Evolutionary conservation across 2,329 filamentous ascomycete species (phyloP).

Genomic region (Pochonia chlamydosporia): DNA sequence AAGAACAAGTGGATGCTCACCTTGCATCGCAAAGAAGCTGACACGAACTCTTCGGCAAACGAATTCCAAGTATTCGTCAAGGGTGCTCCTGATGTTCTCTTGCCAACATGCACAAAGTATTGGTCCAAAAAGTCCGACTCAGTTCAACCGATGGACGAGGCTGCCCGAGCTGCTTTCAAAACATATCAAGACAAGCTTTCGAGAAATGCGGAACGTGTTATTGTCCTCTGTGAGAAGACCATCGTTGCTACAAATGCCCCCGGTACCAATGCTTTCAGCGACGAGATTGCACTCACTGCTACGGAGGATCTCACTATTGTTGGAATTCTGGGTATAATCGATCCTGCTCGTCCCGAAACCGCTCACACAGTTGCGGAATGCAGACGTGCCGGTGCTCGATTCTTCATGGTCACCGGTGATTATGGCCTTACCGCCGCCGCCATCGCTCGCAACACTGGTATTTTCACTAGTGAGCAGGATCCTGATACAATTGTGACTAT

Average conservation of each 20-base stretch:
- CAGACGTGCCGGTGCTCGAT: conserved; percentile 37
- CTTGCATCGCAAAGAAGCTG: conserved; percentile 20
- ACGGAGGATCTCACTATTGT: conserved; percentile 39
- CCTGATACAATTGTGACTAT: conserved; percentile 26
- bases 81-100: conserved; percentile 47
- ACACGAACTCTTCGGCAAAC: conserved; percentile 15
- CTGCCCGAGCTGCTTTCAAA: conserved; percentile 26
- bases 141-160: conserved; percentile 27
- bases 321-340: conserved; percentile 46
- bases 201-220: conserved; percentile 36
- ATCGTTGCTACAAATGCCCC: conserved; percentile 19
- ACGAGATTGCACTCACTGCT: conserved; percentile 37
- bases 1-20: conserved; percentile 47
- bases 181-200: conserved; percentile 34
- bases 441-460: conserved; percentile 60
- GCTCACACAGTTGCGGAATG: conserved; percentile 33
- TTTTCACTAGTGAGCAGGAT: conserved; percentile 47
- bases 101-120: conserved; percentile 28
- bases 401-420: conserved; percentile 44
- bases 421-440: conserved; percentile 55
- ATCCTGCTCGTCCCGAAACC: conserved; percentile 39
- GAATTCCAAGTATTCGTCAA: conserved; percentile 43
- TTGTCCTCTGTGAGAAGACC: conserved; percentile 34
- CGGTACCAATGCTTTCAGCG: conserved; percentile 41
- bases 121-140: conserved; percentile 26